Percentiles rank a stretch among this genome's conserved stretches.
These are phyloP conservation scores for Aaosphaeria arxii DNA, from an alignment of 2,329 filamentous ascomycete genomes.

Conservation along the genomic window DNA sequence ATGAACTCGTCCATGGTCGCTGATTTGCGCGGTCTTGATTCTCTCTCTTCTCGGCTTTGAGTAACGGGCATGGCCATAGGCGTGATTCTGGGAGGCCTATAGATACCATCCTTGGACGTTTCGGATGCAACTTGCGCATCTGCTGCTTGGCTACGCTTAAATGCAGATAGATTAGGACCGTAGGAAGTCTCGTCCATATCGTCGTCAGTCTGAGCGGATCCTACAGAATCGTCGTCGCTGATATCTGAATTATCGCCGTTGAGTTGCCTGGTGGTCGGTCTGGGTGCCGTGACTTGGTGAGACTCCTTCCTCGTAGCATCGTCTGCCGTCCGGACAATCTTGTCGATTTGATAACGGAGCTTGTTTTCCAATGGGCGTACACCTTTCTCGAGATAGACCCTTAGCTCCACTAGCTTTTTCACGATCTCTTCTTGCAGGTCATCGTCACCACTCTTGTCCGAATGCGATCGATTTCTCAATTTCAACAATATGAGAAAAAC, in stretches of 20 bases:
- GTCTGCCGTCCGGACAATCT: constrained; percentile 84
- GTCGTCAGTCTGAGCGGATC: constrained; percentile 24
- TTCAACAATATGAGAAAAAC: constrained; percentile 84
- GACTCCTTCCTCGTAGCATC: constrained; percentile 49
- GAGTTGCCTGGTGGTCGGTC: constrained; percentile 8
- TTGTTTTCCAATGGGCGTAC: constrained; percentile 86
- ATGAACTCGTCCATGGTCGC: constrained; percentile 91
- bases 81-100: constrained; percentile 83
- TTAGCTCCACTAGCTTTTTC: constrained; percentile 82
- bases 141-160: constrained; percentile 27
- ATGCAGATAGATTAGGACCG: constrained; percentile 57
- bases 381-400: constrained; percentile 91
- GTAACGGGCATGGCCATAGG: constrained; percentile 78
- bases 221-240: constrained; percentile 32
- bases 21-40: constrained; percentile 66
- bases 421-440: constrained; percentile 66
- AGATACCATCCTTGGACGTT: constrained; percentile 63
- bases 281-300: constrained; percentile 20
- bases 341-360: constrained; percentile 93
- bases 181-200: constrained; percentile 60
- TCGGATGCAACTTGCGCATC: constrained; percentile 21
- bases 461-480: constrained; percentile 55
- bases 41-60: constrained; percentile 59
- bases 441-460: constrained; percentile 29
- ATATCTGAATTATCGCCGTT: constrained; percentile 40